Evolutionary conservation across 2,329 filamentous ascomycete genomes (phyloP).

Genomic region (Zasmidium citrigriseum): DNA sequence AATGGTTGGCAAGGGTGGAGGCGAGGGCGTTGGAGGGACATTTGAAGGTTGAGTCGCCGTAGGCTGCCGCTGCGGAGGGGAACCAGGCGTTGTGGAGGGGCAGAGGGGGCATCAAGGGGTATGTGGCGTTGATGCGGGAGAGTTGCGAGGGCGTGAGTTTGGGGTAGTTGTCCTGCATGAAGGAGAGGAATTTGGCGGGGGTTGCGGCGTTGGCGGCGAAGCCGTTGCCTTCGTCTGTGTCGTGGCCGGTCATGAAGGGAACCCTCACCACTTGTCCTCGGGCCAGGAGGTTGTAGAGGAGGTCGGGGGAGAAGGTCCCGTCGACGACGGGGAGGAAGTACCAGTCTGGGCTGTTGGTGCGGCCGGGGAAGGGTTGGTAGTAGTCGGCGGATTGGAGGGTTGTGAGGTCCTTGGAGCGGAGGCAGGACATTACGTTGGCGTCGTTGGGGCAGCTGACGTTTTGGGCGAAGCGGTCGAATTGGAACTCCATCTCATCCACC

Average conservation of each 20-base stretch:
- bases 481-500: background rate
- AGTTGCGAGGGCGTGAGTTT: background rate
- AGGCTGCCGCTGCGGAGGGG: background rate
- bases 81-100: background rate
- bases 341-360: background rate
- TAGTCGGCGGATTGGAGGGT: background rate
- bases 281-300: background rate
- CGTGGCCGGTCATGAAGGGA: background rate
- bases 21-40: background rate
- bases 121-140: background rate
- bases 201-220: background rate
- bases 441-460: background rate
- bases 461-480: background rate
- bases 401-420: background rate
- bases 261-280: background rate
- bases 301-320: background rate
- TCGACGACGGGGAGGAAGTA: background rate
- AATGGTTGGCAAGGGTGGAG: background rate
- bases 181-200: background rate
- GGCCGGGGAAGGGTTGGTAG: background rate
- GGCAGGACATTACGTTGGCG: background rate
- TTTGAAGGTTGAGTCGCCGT: background rate
- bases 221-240: background rate
- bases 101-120: background rate
- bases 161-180: background rate